A percentile compares a stretch with the other conserved stretches of the same genome.
Conservation (phyloP, 257 asterid species). For the Salvia splendens region DNA sequence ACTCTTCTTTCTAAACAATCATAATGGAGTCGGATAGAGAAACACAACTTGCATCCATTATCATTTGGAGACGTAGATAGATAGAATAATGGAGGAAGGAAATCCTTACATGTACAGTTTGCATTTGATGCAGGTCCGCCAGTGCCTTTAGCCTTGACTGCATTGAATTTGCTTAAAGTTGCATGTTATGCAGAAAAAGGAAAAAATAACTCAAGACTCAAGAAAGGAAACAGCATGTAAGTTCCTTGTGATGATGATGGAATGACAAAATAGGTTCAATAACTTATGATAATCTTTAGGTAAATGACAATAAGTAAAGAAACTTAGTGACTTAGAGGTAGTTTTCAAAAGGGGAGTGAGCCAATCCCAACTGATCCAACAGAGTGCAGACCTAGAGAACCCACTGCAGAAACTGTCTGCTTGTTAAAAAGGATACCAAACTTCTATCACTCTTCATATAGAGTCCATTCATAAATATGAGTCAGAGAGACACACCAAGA, state of each 20-base stretch:
- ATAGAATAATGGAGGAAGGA: constrained; percentile 23
- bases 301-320: too few relatives aligned
- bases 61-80: constrained; percentile 17
- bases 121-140: constrained; percentile 92
- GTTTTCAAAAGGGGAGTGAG: not conserved
- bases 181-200: constrained; percentile 24
- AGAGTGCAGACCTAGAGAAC: constrained; percentile 1
- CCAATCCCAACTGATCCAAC: not conserved
- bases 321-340: too few relatives aligned
- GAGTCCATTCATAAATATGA: not conserved
- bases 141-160: constrained; percentile 98
- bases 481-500: not conserved
- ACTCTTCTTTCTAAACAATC: constrained; percentile 13
- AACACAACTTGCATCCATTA: constrained; percentile 14
- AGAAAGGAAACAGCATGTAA: constrained; percentile 14
- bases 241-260: constrained; percentile 5
- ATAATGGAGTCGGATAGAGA: constrained; percentile 3
- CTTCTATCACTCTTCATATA: constrained; percentile 4
- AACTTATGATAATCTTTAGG: not conserved
- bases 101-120: constrained; percentile 70
- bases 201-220: constrained; percentile 3
- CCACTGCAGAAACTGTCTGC: constrained; percentile 5
- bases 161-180: constrained; percentile 36
- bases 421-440: not conserved
- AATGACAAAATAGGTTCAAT: constrained; percentile 24